Conservation (phyloP, 208 protist genomes). For the Polymyxa betae region DNA sequence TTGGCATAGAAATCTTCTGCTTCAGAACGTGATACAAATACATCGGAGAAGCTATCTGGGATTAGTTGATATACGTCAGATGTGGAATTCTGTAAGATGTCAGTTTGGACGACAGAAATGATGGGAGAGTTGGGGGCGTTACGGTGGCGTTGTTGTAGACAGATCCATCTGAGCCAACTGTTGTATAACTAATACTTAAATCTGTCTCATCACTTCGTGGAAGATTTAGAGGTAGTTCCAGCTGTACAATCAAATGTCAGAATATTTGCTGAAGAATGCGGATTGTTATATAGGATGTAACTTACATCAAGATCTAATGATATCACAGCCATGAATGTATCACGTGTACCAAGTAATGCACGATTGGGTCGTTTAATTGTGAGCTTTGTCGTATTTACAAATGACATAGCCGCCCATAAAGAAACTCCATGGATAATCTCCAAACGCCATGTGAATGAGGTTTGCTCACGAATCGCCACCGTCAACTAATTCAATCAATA, state of each 20-base stretch:
- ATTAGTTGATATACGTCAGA: not conserved
- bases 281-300: not conserved
- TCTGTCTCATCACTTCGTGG: not conserved
- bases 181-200: conserved; percentile 1
- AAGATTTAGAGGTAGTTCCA: conserved; percentile 22
- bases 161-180: too few species aligned
- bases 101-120: too few species aligned
- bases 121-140: too few species aligned
- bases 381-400: conserved; percentile 32
- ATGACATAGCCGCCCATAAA: conserved; percentile 29
- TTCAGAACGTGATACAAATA: not conserved
- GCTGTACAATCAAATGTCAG: not conserved
- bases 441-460: not conserved
- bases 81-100: too few species aligned
- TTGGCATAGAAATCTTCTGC: not conserved
- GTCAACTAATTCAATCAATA: not conserved
- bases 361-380: not conserved
- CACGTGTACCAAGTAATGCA: not conserved
- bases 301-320: not conserved
- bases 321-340: not conserved
- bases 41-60: not conserved
- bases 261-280: not conserved
- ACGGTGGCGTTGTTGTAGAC: too few species aligned
- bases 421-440: conserved; percentile 24
- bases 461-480: not conserved